These are phyloP conservation scores for Blastobotrys illinoisensis DNA, from an alignment of 1,139 yeast species.

Conservation along the genomic window DNA sequence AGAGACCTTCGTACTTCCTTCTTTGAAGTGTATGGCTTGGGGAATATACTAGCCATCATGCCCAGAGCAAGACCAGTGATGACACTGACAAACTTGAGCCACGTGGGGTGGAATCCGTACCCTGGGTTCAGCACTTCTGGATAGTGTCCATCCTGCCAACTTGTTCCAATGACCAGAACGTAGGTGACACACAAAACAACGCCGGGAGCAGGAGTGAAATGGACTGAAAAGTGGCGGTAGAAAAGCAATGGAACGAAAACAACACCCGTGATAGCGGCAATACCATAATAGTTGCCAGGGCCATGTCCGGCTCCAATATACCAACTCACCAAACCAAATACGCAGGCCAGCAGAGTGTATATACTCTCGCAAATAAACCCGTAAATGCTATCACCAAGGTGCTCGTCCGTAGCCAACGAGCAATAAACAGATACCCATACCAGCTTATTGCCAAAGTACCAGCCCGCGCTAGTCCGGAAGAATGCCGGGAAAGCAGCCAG, in stretches of 20 bases:
- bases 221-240: slow-evolving; percentile 29
- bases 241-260: slow-evolving; percentile 23
- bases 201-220: slow-evolving; percentile 27
- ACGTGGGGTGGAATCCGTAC: slow-evolving; percentile 32
- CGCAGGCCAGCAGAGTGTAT: slow-evolving; percentile 28
- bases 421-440: not conserved
- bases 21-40: slow-evolving; percentile 27
- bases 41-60: slow-evolving; percentile 29
- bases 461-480: not conserved
- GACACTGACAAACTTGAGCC: slow-evolving; percentile 33
- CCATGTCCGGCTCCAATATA: slow-evolving; percentile 32
- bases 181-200: slow-evolving; percentile 29
- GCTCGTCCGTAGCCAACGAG: slow-evolving; percentile 26
- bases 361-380: slow-evolving; percentile 18
- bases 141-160: slow-evolving; percentile 26
- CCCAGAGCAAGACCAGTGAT: slow-evolving; percentile 29
- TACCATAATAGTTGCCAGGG: slow-evolving; percentile 30
- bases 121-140: slow-evolving; percentile 15
- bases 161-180: slow-evolving; percentile 30
- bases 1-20: slow-evolving; percentile 23
- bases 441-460: not conserved
- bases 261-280: slow-evolving; percentile 28
- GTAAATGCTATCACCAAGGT: slow-evolving; percentile 33
- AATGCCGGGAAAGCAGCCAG: not conserved
- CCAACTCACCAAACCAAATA: slow-evolving; percentile 33